A percentile compares a stretch with the other conserved stretches of the same genome.
Evolutionary conservation across 768 basidiomycete species (phyloP).

Genomic region (Pisolithus sp.): DNA sequence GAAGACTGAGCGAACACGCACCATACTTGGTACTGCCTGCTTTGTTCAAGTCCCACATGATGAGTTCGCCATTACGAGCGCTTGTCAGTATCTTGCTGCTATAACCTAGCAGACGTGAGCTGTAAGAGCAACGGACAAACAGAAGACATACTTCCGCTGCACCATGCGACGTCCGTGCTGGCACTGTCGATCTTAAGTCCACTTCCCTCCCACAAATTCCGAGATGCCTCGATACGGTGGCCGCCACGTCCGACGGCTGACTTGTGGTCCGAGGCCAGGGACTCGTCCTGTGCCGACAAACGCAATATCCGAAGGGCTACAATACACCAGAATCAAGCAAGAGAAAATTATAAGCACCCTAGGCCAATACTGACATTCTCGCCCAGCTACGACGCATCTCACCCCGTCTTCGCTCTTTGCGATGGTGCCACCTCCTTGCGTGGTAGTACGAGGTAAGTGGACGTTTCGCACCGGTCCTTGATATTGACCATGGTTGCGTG

Average conservation of each 20-base stretch:
- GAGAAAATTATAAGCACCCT: neutral
- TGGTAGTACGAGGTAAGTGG: conserved; percentile 52
- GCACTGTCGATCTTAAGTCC: conserved; percentile 75
- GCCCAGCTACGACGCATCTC: conserved; percentile 70
- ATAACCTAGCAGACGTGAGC: conserved; percentile 42
- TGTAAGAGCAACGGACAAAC: neutral
- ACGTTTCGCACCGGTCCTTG: conserved; percentile 46
- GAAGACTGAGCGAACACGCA: conserved; percentile 26
- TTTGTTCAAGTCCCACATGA: conserved; percentile 77
- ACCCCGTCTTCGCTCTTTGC: conserved; percentile 61
- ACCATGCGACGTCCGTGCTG: conserved; percentile 80
- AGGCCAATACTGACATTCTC: conserved; percentile 51
- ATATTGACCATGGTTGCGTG: conserved; percentile 35
- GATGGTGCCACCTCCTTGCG: conserved; percentile 60
- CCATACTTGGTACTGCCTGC: conserved; percentile 64
- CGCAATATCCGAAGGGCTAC: conserved; percentile 57
- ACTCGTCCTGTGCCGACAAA: conserved; percentile 42
- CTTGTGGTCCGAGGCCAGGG: conserved; percentile 41
- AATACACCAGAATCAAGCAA: conserved; percentile 11
- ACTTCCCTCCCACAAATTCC: conserved; percentile 74
- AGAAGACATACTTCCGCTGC: conserved; percentile 49
- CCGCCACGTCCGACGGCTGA: conserved; percentile 52
- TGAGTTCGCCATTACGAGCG: conserved; percentile 74
- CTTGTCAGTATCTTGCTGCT: conserved; percentile 75
- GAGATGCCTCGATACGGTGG: conserved; percentile 61